Base-by-base conservation (phyloP, 108 stramenopile species). In the Fistulifera solaris region DNA sequence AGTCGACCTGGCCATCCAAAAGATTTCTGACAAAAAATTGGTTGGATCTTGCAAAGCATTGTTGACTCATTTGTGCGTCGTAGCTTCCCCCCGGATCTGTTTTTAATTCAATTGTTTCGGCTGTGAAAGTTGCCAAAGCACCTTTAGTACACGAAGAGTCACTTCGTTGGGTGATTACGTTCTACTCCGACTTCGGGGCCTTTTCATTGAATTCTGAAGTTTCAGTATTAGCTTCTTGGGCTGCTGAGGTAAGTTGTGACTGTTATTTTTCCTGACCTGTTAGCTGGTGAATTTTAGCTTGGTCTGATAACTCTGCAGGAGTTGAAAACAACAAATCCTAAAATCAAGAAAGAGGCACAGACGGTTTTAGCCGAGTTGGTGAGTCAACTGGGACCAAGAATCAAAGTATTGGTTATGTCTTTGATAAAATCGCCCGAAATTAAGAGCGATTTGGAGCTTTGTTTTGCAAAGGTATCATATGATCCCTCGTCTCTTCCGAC, bases 1-100 rank as follows among this genome's bases (percentile, higher is more conserved):
- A 24, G 75, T 59, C 14, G 40, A 56, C 25, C 15, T 85, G 25
- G 77, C 77, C 7, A 67, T 68, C 1, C 77, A 78, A 41, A 93
- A 93, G 57, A 75, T 93, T 41, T 62, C 80, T 2, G 92, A 93
- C 59, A 85, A 64, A 58, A 93, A 93, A 48, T 51, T 87, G 40
- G 56, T 63, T n/a, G 49, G 48, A n/a, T n/a, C 54, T 12, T 65
- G 81, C 10, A 60, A 70, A 12, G 40, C 52, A 12, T 63, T 89
- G 19, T 57, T 93, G 19, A 47, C 61, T 10, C 56, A 60, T 10
- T 22, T 84, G 19, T 87, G 86, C 56, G 55, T 69, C 0, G 84
- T 83, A 1, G 68, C 63, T 45, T 54, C 56, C 50, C n/a, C 84
- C 90, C 14, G 56, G 68, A 11, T 40, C 19, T 53, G 57, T 87